Evolutionary conservation across 768 basidiomycete genomes (phyloP).

Genomic region (Hypholoma fasciculare): DNA sequence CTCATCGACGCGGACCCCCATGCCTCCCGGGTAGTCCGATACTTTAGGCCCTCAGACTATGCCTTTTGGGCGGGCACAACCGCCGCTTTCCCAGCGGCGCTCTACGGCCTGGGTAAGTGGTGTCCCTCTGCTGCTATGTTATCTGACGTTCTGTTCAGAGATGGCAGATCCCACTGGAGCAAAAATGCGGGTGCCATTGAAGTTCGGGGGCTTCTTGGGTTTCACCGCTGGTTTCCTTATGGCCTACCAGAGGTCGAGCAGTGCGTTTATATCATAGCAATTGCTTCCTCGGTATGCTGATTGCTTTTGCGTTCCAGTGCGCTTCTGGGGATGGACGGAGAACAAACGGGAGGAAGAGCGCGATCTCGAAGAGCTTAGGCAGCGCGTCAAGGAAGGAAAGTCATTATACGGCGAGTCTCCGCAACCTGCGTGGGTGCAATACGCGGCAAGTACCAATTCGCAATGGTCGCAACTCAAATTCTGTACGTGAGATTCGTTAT

Average conservation of each 20-base stretch:
- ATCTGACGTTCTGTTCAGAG: constrained; percentile 31
- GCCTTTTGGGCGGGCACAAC: constrained; percentile 80
- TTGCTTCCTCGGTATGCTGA: neutral
- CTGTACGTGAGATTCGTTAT: constrained; percentile 45
- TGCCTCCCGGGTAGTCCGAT: constrained; percentile 80
- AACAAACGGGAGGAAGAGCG: constrained; percentile 79
- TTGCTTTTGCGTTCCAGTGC: constrained; percentile 45
- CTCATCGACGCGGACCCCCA: constrained; percentile 96
- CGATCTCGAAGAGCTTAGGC: constrained; percentile 78
- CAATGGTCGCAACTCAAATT: constrained; percentile 94
- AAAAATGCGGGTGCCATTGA: constrained; percentile 36
- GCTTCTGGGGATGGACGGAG: constrained; percentile 96
- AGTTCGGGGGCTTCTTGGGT: constrained; percentile 74
- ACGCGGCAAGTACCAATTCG: constrained; percentile 84
- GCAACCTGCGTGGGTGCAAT: constrained; percentile 85
- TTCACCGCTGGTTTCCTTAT: constrained; percentile 90
- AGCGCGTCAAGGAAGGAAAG: constrained; percentile 74
- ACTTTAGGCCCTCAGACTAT: constrained; percentile 89
- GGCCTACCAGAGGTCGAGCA: constrained; percentile 87
- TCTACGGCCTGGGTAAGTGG: constrained; percentile 78
- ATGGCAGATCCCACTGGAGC: constrained; percentile 46
- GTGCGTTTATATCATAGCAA: constrained; percentile 47
- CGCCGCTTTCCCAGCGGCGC: constrained; percentile 75
- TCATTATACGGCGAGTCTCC: constrained; percentile 84
- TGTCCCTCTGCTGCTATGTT: constrained; percentile 3